These are phyloP conservation scores for Colletotrichum karsti DNA, from an alignment of 2,329 filamentous ascomycete species.

Conservation along the genomic window DNA sequence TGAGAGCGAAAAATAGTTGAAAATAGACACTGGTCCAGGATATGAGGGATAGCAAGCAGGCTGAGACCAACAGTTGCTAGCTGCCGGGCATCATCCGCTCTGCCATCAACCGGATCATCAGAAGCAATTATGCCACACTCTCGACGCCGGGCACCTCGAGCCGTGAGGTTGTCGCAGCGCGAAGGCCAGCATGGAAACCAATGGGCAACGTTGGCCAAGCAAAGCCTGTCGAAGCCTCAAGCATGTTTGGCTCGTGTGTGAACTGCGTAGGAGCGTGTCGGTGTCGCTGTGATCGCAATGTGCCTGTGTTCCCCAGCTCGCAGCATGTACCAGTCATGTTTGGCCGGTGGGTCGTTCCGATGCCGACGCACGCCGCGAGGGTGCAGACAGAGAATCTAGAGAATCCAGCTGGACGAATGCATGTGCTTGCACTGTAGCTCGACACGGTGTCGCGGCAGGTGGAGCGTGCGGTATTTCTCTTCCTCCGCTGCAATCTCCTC, in stretches of 20 bases:
- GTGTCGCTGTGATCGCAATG: no score
- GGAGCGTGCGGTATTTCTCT: slow-evolving; percentile 27
- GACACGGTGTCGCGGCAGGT: slow-evolving; percentile 12
- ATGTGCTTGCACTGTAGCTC: slow-evolving; percentile 1
- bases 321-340: slow-evolving; percentile 3
- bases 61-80: neutral
- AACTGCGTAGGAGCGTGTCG: neutral
- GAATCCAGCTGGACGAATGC: neutral
- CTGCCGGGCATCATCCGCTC: no score
- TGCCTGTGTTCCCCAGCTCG: neutral
- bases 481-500: slow-evolving; percentile 17
- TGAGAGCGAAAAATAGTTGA: neutral
- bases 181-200: neutral
- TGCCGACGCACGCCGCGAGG: neutral
- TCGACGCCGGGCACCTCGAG: neutral
- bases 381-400: slow-evolving; percentile 6
- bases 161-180: neutral
- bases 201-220: neutral
- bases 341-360: slow-evolving; percentile 4
- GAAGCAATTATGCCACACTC: neutral
- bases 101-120: no score
- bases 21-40: neutral
- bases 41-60: neutral
- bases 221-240: neutral
- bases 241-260: slow-evolving; percentile 1